These are phyloP conservation scores for Globisporangium alternatum DNA, from an alignment of 352 stramenopile genomes.

Conservation along the genomic window DNA sequence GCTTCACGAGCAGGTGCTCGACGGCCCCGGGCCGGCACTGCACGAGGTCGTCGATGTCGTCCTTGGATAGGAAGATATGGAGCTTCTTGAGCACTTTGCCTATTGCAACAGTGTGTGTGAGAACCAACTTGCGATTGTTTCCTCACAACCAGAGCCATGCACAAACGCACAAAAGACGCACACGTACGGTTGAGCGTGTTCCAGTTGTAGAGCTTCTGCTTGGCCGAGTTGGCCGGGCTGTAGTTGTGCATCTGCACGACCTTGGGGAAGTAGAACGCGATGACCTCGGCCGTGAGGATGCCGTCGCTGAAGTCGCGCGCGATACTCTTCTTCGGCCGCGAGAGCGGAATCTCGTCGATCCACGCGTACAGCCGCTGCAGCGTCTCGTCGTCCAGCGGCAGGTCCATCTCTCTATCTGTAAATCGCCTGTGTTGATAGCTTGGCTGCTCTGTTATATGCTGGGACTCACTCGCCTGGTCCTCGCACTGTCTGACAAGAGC, in stretches of 20 bases:
- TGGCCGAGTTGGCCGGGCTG: constrained; percentile 88
- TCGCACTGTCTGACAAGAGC: neutral
- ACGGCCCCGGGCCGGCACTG: constrained; percentile 86
- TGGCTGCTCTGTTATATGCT: neutral
- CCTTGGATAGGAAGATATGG: constrained; percentile 76
- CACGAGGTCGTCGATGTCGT: constrained; percentile 91
- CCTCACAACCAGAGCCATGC: neutral
- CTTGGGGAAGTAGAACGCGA: constrained; percentile 94
- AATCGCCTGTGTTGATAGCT: neutral
- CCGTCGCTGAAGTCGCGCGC: constrained; percentile 94
- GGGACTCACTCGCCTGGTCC: neutral
- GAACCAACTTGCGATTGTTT: neutral
- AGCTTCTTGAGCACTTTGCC: constrained; percentile 86
- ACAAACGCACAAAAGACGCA: constrained; percentile 10
- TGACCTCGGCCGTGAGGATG: constrained; percentile 88
- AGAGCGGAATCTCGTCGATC: constrained; percentile 95
- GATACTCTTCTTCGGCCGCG: constrained; percentile 94
- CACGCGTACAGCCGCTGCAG: constrained; percentile 93
- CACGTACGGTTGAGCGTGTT: constrained; percentile 89
- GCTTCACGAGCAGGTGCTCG: constrained; percentile 87
- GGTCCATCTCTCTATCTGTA: constrained; percentile 31
- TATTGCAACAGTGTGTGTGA: constrained; percentile 20
- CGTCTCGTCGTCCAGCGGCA: constrained; percentile 85
- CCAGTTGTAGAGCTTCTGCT: constrained; percentile 97
- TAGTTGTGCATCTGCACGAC: constrained; percentile 97